Evolutionary conservation across 768 basidiomycete genomes (phyloP).

Genomic region (Pleurotus eryngii): DNA sequence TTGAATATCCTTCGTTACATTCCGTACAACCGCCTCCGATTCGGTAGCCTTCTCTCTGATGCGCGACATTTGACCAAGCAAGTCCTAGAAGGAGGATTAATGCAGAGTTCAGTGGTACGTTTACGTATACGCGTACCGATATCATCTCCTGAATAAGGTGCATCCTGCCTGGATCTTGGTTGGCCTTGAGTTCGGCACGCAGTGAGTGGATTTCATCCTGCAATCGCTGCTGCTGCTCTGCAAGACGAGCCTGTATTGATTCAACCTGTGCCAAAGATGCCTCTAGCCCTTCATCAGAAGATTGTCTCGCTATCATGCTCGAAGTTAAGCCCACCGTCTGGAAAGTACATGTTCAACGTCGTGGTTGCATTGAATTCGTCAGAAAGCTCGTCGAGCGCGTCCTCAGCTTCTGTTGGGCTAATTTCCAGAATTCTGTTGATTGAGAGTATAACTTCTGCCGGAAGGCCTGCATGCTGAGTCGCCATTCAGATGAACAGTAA

Average conservation of each 20-base stretch:
- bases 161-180: conserved; percentile 89
- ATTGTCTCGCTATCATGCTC: conserved; percentile 1
- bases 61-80: conserved; percentile 92
- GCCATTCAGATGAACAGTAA: not conserved
- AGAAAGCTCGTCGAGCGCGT: conserved; percentile 57
- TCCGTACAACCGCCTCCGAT: conserved; percentile 91
- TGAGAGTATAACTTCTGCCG: conserved; percentile 63
- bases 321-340: conserved; percentile 54
- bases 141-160: conserved; percentile 94
- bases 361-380: conserved; percentile 54
- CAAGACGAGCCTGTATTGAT: conserved; percentile 63
- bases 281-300: conserved; percentile 46
- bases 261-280: conserved; percentile 71
- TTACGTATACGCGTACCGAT: conserved; percentile 51
- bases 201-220: conserved; percentile 70
- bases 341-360: conserved; percentile 70
- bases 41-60: conserved; percentile 97
- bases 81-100: conserved; percentile 51
- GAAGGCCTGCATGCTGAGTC: conserved; percentile 28
- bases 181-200: conserved; percentile 60
- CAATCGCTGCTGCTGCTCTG: conserved; percentile 65
- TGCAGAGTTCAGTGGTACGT: too few relatives aligned
- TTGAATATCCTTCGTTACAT: conserved; percentile 97
- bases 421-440: conserved; percentile 71
- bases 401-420: conserved; percentile 37